These are phyloP conservation scores for Backusella mclennaniae DNA, from an alignment of 192 early-diverging fungal genomes.

Conservation along the genomic window DNA sequence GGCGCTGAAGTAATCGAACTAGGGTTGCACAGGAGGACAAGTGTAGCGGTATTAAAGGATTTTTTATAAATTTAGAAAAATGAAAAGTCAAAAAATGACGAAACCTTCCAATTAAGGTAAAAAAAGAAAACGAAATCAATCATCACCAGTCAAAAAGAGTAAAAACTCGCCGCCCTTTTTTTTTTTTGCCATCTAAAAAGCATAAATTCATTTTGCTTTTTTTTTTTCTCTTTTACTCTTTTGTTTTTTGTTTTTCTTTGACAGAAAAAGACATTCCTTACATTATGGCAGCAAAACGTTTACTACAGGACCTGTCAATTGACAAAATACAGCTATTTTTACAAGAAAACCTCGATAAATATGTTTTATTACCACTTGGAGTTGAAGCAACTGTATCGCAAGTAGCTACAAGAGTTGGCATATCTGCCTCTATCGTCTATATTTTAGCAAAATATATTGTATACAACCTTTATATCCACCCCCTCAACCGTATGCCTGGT, in stretches of 20 bases:
- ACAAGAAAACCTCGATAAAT: constrained; percentile 3
- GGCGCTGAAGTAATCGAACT: no score
- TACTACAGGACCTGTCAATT: neutral
- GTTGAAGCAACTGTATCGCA: neutral
- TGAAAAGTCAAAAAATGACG: neutral
- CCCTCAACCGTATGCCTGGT: constrained; percentile 46
- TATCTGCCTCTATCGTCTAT: constrained; percentile 17
- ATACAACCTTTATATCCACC: constrained; percentile 39
- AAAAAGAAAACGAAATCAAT: neutral
- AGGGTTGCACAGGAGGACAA: neutral
- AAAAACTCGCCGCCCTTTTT: neutral
- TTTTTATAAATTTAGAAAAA: neutral
- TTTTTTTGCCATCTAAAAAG: neutral
- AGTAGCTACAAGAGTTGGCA: constrained; percentile 9
- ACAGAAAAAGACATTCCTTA: neutral
- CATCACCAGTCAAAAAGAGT: neutral
- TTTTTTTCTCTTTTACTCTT: neutral
- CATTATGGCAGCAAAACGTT: neutral
- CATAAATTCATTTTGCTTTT: neutral
- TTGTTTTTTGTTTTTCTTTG: neutral
- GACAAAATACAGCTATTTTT: neutral
- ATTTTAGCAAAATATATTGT: constrained; percentile 39
- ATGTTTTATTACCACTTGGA: constrained; percentile 7
- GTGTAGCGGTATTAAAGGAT: neutral
- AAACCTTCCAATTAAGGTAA: neutral